Percentiles rank a stretch among this genome's conserved stretches.
Conservation (phyloP, 1,139 yeast species). For the Schizosaccharomyces versatilis region DNA sequence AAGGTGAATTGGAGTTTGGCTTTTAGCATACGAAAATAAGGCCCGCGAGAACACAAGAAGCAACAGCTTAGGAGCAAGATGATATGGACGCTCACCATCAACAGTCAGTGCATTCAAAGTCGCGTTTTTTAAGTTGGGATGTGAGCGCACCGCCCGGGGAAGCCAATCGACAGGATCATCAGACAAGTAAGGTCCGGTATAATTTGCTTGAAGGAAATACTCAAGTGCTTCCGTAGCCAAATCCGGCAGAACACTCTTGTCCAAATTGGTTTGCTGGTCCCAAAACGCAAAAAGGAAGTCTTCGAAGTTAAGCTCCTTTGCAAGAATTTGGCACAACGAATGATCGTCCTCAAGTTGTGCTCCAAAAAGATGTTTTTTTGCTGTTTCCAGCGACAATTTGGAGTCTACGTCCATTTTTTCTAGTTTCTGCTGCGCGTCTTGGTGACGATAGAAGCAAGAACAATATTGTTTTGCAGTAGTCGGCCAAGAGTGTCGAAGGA, state of each 20-base stretch:
- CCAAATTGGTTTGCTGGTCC: no score
- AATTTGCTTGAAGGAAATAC: constrained; percentile 51
- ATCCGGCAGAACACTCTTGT: not conserved
- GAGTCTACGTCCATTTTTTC: no score
- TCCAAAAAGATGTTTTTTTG: no score
- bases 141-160: constrained; percentile 2
- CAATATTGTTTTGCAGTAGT: no score
- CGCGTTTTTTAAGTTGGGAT: constrained; percentile 12
- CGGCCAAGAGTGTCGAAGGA: no score
- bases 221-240: constrained; percentile 22
- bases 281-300: no score
- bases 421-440: no score
- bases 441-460: no score
- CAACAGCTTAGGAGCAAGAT: constrained; percentile 18
- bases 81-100: constrained; percentile 17
- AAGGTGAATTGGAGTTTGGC: constrained; percentile 4
- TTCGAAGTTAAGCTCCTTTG: no score
- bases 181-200: constrained; percentile 56
- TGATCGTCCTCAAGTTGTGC: no score
- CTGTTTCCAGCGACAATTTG: no score
- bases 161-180: constrained; percentile 16
- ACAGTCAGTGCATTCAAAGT: constrained; percentile 16
- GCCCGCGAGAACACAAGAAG: constrained; percentile 16
- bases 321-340: no score
- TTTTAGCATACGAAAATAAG: constrained; percentile 12